These are phyloP conservation scores for Wallacemonas rigidus DNA, from an alignment of 208 protist genomes.

Conservation along the genomic window DNA sequence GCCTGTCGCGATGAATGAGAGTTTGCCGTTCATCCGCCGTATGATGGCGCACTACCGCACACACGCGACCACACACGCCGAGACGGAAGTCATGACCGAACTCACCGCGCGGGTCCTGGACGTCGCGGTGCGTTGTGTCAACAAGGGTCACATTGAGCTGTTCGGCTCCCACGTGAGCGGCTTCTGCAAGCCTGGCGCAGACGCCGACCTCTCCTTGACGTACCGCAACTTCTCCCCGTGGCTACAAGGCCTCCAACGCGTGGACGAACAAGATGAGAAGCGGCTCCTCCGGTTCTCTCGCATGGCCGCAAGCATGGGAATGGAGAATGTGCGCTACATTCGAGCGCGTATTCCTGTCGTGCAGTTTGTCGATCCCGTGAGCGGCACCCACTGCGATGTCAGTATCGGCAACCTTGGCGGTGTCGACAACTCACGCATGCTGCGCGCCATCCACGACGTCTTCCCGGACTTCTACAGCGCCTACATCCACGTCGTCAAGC, in stretches of 20 bases:
- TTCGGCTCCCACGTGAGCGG: constrained; percentile 87
- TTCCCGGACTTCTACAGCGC: constrained; percentile 86
- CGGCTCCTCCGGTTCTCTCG: constrained; percentile 73
- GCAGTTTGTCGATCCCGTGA: constrained; percentile 77
- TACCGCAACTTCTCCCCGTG: constrained; percentile 89
- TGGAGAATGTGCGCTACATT: constrained; percentile 82
- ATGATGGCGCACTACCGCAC: constrained; percentile 77
- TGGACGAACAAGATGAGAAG: constrained; percentile 72
- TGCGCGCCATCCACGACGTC: constrained; percentile 61
- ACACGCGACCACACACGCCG: constrained; percentile 26
- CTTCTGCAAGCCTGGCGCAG: constrained; percentile 77
- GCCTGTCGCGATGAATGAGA: neutral
- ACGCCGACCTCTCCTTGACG: constrained; percentile 86
- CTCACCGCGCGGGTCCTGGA: constrained; percentile 65
- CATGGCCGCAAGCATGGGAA: constrained; percentile 74
- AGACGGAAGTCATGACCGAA: constrained; percentile 53
- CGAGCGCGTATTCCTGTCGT: constrained; percentile 84
- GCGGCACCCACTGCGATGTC: constrained; percentile 79
- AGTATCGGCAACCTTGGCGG: constrained; percentile 90
- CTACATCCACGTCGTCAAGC: constrained; percentile 88
- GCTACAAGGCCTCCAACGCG: constrained; percentile 58
- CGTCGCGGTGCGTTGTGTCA: constrained; percentile 71
- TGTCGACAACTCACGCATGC: constrained; percentile 85
- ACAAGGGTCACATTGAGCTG: constrained; percentile 81
- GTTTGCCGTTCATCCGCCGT: constrained; percentile 58